These are phyloP conservation scores for Rhodotorula paludigena DNA, from an alignment of 768 basidiomycete species.

Conservation along the genomic window DNA sequence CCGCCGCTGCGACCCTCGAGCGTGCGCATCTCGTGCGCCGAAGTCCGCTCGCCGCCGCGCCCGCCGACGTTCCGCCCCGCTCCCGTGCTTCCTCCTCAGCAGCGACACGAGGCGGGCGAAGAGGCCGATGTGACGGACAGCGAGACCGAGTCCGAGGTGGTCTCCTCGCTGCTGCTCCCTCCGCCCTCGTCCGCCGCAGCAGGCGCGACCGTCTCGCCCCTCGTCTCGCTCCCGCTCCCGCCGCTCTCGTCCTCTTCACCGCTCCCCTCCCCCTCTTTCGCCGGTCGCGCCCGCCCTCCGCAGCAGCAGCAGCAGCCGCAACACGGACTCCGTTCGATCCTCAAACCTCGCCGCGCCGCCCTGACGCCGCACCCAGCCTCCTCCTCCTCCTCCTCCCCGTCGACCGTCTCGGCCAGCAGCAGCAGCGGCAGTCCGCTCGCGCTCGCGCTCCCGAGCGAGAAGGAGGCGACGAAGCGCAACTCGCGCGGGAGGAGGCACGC, in stretches of 20 bases:
- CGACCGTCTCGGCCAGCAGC: background rate
- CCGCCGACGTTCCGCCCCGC: background rate
- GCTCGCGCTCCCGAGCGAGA: conserved; percentile 10
- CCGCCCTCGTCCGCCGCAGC: no score
- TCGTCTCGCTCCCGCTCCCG: no score
- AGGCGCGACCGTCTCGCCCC: no score
- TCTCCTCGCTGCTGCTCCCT: no score
- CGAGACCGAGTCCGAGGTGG: conserved; percentile 18
- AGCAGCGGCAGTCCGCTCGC: no score
- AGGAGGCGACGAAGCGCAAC: conserved; percentile 12
- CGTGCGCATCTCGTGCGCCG: background rate
- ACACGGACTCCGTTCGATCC: conserved; percentile 15
- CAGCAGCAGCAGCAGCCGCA: no score
- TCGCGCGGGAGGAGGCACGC: conserved; percentile 27
- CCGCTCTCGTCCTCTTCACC: background rate
- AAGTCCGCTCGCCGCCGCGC: background rate
- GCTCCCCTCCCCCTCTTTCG: background rate
- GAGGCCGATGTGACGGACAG: conserved; percentile 12
- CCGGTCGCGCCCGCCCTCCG: background rate
- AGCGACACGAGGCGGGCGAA: background rate
- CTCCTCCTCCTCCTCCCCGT: no score
- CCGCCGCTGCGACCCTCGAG: background rate
- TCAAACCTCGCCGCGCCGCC: conserved; percentile 9
- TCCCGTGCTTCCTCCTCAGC: background rate
- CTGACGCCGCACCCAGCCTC: no score